Evolutionary conservation across 2,329 filamentous ascomycete genomes (phyloP).

Genomic region (Exserohilum rostratum): DNA sequence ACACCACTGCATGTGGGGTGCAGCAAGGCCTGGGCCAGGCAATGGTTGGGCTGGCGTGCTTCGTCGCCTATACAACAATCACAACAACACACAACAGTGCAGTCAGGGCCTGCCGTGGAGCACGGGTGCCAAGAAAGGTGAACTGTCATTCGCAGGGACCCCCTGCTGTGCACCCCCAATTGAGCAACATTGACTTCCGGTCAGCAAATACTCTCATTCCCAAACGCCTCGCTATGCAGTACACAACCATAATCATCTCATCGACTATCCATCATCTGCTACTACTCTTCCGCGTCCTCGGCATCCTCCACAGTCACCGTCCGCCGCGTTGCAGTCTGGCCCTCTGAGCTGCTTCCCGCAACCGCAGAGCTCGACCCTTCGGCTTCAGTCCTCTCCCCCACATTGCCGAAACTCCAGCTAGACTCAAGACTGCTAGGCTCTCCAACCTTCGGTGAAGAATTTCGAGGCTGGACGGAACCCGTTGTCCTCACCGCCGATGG

Average conservation of each 20-base stretch:
- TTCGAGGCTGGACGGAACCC: conserved; percentile 9
- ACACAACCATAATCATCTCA: conserved; percentile 13
- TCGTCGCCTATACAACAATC: background rate
- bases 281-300: conserved; percentile 37
- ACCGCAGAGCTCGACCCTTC: conserved; percentile 40
- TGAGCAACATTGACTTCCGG: background rate
- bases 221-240: conserved; percentile 49
- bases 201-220: conserved; percentile 11
- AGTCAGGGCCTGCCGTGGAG: conserved; percentile 12
- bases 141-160: conserved; percentile 17
- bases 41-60: conserved; percentile 19
- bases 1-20: conserved; percentile 5
- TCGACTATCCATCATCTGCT: conserved; percentile 10
- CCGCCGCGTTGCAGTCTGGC: conserved; percentile 29
- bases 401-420: conserved; percentile 46
- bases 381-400: conserved; percentile 31
- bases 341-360: conserved; percentile 31
- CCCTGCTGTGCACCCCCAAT: conserved; percentile 5
- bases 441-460: conserved; percentile 29
- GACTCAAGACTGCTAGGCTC: conserved; percentile 43
- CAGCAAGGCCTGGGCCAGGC: conserved; percentile 1
- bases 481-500: conserved; percentile 7
- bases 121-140: conserved; percentile 11
- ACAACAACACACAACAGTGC: background rate
- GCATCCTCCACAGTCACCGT: conserved; percentile 43